A percentile compares a stretch with the other conserved stretches of the same genome.
These are phyloP conservation scores for Fusarium tricinctum DNA, from an alignment of 2,329 filamentous ascomycete genomes.

Conservation along the genomic window DNA sequence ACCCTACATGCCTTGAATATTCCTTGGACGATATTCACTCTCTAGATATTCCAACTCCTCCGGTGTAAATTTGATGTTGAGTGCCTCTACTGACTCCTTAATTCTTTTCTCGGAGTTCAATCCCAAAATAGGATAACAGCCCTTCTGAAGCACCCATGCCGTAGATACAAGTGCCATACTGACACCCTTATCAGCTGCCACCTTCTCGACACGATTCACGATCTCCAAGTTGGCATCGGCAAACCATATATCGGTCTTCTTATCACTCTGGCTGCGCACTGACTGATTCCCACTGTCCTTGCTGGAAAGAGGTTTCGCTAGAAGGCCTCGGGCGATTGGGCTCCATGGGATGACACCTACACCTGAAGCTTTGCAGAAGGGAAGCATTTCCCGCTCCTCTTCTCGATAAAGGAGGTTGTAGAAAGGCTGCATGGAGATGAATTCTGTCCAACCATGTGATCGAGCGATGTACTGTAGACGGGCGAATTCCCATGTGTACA, in stretches of 20 bases:
- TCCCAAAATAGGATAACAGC: conserved; percentile 72
- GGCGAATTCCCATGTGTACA: conserved; percentile 65
- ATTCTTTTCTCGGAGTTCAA: conserved; percentile 71
- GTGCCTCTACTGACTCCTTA: conserved; percentile 68
- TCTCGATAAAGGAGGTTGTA: conserved; percentile 73
- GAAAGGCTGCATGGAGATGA: conserved; percentile 71
- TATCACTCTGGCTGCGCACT: conserved; percentile 40
- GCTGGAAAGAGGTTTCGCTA: conserved; percentile 49
- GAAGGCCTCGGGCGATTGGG: conserved; percentile 52
- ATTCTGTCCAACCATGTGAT: conserved; percentile 69
- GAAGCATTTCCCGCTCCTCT: conserved; percentile 63
- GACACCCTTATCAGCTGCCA: conserved; percentile 69
- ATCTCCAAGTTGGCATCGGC: conserved; percentile 51
- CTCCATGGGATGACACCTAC: conserved; percentile 57
- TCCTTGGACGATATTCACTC: conserved; percentile 71
- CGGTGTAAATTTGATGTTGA: conserved; percentile 63
- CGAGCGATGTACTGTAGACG: conserved; percentile 67
- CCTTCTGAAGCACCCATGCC: conserved; percentile 72
- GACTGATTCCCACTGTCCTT: conserved; percentile 23
- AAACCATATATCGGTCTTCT: conserved; percentile 46
- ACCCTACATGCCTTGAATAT: conserved; percentile 53
- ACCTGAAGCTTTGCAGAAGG: conserved; percentile 53
- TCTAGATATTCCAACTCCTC: conserved; percentile 74
- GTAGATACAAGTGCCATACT: conserved; percentile 76
- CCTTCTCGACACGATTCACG: conserved; percentile 61